Evolutionary conservation across 306 rosid species (phyloP).

Genomic region (Alnus rubra): DNA sequence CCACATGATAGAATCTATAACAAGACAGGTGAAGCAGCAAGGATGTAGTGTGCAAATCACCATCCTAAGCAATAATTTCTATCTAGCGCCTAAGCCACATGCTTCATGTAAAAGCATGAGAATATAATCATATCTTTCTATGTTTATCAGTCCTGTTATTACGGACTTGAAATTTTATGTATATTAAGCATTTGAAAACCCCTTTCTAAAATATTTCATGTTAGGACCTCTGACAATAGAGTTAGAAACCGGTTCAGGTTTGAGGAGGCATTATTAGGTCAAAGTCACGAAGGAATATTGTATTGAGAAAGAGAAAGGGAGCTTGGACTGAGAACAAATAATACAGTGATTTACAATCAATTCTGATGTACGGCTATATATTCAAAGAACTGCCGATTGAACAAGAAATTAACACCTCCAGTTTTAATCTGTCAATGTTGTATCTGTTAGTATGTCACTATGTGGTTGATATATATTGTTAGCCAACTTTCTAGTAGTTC

Average conservation of each 20-base stretch:
- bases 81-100: neutral
- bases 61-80: neutral
- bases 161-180: neutral
- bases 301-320: neutral
- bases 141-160: neutral
- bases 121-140: neutral
- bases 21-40: neutral
- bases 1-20: neutral
- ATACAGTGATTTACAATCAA: neutral
- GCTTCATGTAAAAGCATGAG: neutral
- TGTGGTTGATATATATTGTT: neutral
- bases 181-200: neutral
- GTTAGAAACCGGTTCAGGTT: neutral
- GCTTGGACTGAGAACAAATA: neutral
- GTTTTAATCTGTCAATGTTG: neutral
- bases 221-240: constrained; percentile 1
- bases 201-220: neutral
- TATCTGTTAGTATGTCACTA: neutral
- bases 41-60: neutral
- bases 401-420: neutral
- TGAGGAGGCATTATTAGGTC: neutral
- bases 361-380: neutral
- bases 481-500: neutral
- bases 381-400: neutral
- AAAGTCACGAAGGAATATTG: neutral